Base-by-base conservation (phyloP, 768 basidiomycete genomes). In the Pulveroboletus sp. region DNA sequence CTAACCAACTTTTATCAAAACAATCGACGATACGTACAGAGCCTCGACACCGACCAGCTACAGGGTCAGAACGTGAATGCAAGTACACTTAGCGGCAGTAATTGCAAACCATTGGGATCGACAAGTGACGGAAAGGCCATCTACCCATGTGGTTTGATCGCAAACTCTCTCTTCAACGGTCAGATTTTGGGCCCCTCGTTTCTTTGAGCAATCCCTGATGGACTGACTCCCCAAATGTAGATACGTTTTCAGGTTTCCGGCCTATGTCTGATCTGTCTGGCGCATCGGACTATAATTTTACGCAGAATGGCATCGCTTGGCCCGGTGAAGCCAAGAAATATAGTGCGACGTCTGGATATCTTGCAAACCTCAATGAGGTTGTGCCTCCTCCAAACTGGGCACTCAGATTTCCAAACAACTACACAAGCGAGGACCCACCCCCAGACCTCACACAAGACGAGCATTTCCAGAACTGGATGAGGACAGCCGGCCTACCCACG, bases 391-490 rank as follows among this genome's bases (percentile, higher is more conserved):
- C 96, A 6, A 97, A 96, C 69, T 99, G 96, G 96, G 67, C 58
- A 1, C 62, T 67, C 30, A 77, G 77, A 47, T 97, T 76, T 71
- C 91, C 92, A 1, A 66, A 86, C 53, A 78, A 78, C 49, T 97
- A 96, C 70, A 82, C 81, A 4, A 64, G 70, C 1, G 68, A 69
- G 5, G 81, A 75, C 54, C 79, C 79, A 14, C 83, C 85, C 17
- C 94, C 93, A 2, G 72, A 96, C 63, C 73, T 98, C 32, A 71
- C 74, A 46, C 57, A 58, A 2, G 85, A 98, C 62, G 89, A 97
- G 68, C 93, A 89, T 60, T 98, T 99, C 75, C 95, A 98, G 70
- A 94, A 95, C 65, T 99, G 96, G 96, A 99, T 99, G 96, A 82
- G 95, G 51, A 96, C 94, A 2, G 92, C 96, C 1, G 96, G 95